Percentiles rank a stretch among this genome's conserved stretches.
Evolutionary conservation across 306 rosid species (phyloP).

Genomic region (Vigna unguiculata): DNA sequence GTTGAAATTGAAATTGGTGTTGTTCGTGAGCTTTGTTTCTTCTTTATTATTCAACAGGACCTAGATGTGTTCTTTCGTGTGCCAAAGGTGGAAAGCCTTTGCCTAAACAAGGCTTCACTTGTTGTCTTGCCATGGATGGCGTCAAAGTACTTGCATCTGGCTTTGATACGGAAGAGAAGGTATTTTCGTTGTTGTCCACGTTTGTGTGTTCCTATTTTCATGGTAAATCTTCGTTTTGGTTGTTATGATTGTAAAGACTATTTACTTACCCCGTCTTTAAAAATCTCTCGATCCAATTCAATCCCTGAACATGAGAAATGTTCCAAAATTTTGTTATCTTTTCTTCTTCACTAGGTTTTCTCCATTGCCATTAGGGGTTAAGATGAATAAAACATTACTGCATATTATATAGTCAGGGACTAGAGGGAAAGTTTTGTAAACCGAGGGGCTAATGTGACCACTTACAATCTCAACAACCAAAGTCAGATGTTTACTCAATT

Average conservation of each 20-base stretch:
- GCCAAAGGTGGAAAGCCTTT: conserved; percentile 69
- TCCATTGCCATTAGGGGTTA: background rate
- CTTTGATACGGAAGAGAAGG: conserved; percentile 84
- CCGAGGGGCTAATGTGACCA: background rate
- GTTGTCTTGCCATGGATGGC: conserved; percentile 96
- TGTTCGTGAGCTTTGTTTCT: background rate
- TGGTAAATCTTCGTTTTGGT: background rate
- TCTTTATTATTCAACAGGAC: conserved; percentile 61
- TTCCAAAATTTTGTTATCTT: background rate
- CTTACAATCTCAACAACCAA: conserved; percentile 3
- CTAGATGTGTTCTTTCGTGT: conserved; percentile 85
- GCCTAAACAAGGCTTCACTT: conserved; percentile 81
- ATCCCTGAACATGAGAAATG: background rate
- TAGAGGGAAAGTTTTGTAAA: background rate
- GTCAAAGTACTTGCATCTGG: conserved; percentile 94
- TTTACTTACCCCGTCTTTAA: background rate
- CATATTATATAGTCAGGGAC: background rate
- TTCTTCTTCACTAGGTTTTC: background rate
- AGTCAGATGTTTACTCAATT: too few species aligned
- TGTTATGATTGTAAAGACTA: background rate
- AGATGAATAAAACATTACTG: background rate
- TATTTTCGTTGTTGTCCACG: conserved; percentile 45
- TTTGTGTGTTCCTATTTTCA: conserved; percentile 16
- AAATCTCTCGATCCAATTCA: background rate
- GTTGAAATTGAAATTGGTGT: conserved; percentile 12